phyloP scores from a whole-genome alignment of 805 yeast genomes.

The Starmera pachycereana region DNA sequence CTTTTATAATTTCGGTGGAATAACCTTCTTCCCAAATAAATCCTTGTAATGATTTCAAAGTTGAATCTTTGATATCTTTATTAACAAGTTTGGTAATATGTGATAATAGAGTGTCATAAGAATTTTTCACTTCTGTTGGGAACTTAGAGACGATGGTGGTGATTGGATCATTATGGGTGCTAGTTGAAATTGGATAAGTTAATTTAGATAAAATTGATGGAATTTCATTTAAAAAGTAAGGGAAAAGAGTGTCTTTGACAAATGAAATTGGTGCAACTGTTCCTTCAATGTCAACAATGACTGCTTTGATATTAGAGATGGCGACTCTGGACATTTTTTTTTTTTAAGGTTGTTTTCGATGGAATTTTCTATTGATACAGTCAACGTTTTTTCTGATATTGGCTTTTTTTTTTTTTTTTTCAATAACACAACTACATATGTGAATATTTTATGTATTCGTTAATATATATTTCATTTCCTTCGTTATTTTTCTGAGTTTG shows the following conservation, averaged over 20 bases:
- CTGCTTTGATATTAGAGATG: constrained; percentile 13
- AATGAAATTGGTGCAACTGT: constrained; percentile 88
- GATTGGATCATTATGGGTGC: constrained; percentile 15
- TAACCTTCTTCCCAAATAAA: constrained; percentile 76
- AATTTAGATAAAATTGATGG: constrained; percentile 27
- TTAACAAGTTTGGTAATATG: constrained; percentile 51
- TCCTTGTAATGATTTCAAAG: constrained; percentile 74
- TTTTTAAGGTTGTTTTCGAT: neutral
- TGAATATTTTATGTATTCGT: too few species aligned
- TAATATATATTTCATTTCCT: too few species aligned
- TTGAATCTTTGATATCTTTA: constrained; percentile 67
- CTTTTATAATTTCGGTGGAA: constrained; percentile 59
- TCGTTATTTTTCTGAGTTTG: neutral
- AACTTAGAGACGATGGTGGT: constrained; percentile 9
- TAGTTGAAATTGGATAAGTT: constrained; percentile 17
- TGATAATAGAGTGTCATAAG: constrained; percentile 23
- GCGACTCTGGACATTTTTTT: neutral
- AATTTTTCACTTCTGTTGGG: constrained; percentile 10
- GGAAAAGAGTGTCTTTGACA: constrained; percentile 70
- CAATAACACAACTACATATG: too few species aligned
- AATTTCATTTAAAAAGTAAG: constrained; percentile 51
- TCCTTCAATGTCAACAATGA: constrained; percentile 78
- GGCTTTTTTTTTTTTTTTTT: too few species aligned
- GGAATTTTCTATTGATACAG: neutral
- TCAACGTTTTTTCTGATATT: neutral